Conservation (phyloP, 1,139 yeast species). For the Arxiozyma telluris region DNA sequence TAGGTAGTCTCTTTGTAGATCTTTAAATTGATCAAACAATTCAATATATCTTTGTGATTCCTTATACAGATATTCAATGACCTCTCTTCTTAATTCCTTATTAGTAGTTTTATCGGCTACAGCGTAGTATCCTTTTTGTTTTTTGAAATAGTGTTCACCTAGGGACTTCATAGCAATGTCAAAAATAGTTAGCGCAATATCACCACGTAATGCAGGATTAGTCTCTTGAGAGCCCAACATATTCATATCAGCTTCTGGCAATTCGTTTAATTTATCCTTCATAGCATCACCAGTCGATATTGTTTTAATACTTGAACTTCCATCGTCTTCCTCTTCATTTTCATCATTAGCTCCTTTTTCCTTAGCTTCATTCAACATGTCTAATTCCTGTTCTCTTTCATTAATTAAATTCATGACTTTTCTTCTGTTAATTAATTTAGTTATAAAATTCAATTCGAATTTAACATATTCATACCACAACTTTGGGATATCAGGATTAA, state of each 20-base stretch:
- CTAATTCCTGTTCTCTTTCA: constrained; percentile 52
- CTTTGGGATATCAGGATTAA: constrained; percentile 62
- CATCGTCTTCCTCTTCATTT: constrained; percentile 32
- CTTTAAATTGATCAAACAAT: constrained; percentile 58
- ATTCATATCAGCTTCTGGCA: constrained; percentile 83
- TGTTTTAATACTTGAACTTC: constrained; percentile 32
- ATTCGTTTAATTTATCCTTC: constrained; percentile 54
- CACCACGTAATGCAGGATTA: constrained; percentile 87
- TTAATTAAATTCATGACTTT: constrained; percentile 70
- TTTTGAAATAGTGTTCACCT: constrained; percentile 24
- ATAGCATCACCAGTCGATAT: constrained; percentile 46
- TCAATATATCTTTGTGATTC: constrained; percentile 41
- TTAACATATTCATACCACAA: constrained; percentile 84
- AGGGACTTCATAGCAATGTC: constrained; percentile 60
- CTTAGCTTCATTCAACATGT: constrained; percentile 34
- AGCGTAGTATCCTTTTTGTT: constrained; percentile 28
- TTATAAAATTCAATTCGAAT: constrained; percentile 77
- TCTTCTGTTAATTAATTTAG: constrained; percentile 76
- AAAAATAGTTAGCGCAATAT: constrained; percentile 72
- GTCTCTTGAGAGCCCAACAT: constrained; percentile 79
- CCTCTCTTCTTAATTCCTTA: constrained; percentile 22
- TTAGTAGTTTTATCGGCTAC: constrained; percentile 19
- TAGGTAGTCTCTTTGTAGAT: constrained; percentile 60
- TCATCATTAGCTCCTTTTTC: constrained; percentile 13
- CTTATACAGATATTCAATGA: constrained; percentile 34